Base-by-base conservation (phyloP, 2,329 filamentous ascomycete genomes). In the Hymenoscyphus salicellus region DNA sequence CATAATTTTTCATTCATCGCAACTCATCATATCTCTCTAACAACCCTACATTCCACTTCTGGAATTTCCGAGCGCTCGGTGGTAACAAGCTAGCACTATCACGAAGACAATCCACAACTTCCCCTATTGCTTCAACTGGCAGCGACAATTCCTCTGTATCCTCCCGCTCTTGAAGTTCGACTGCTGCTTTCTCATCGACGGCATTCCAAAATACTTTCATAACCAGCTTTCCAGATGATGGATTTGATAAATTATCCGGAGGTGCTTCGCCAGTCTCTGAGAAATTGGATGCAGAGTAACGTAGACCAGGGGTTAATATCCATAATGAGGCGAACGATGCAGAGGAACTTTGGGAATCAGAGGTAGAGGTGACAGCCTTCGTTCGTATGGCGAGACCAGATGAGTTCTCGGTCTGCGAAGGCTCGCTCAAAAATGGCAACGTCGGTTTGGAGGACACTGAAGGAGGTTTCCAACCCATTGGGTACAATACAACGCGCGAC, bases 41-140 rank as follows among this genome's bases (percentile, higher is more conserved):
- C 20, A 92, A 73, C 1, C 87, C 88, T 5, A 92, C 86, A 30
- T 82, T 81, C 89, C 89, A 92, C n/a, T 82, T 84, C 72, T 84
- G 81, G 69, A 90, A 89, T 32, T 71, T 77, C 63, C 85, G 80
- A 65, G 88, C 85, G 8, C 78, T 78, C 0, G 69, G 73, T 1
- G 89, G 89, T 8, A 92, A 73, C 17, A 86, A 72, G 2, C 66
- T 52, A 41, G 81, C 84, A 68, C 83, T 87, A 7, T 72, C 72
- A 11, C 78, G 72, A 30, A 92, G 76, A 10, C 75, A 77, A 5
- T 71, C 66, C 1, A 75, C 69, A 6, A 88, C 75, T 33, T 78
- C 77, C 5, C 73, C 64, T 32, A 88, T 84, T 4, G 84, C 79
- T 4, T 79, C 76, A 1, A 66, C 67, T 0, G 87, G 85, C 36